Evolutionary conservation across 345 rosid species (phyloP), one percentile per base, ranked within the genome.

Genomic region (Cardamine chenopodiifolia): DNA sequence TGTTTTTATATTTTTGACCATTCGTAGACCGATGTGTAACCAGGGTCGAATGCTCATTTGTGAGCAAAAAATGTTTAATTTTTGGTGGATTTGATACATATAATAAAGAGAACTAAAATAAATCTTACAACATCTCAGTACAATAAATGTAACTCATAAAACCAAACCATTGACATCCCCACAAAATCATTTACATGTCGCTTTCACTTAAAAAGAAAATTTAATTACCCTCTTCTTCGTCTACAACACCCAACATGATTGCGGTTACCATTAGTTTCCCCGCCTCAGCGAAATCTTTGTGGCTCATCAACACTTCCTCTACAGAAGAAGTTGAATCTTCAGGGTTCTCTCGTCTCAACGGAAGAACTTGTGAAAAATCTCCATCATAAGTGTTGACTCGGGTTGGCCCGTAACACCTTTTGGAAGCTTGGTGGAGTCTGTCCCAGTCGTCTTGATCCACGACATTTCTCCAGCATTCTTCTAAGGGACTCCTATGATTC

Each of bases 191-290:
- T 66, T 74, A 66, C 66, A 66, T 52, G 58, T 37, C 54, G 52
- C 54, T 50, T 49, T 14, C 52, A 5, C 28, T 29, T 3, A 3
- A 37, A 35, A 15, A 2, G 31, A 13, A 26, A 6, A 37, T 29
- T 52, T 61, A 45, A 14, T 2, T 78, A 15, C 58, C 37, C 7
- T 79, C 76, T 20, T 79, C 77, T 20, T 84, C 88, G 22, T 84
- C 83, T 26, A 63, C 78, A 57, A 87, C 82, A 19, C 92, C 97
- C 34, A 89, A 63, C 90, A 85, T 84, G 39, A 90, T 70, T 0
- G 98, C 94, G 48, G 87, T 88, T 78, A 90, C 74, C 96, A 92
- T 92, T 29, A 92, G 83, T 80, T 90, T 92, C 31, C 98, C 98
- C 0, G 94, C 99, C 8, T 90, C 88, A 0, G 97, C 89, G 39